Evolutionary conservation across 495 filamentous ascomycete species (phyloP).

Genomic region (Choiromyces venosus): DNA sequence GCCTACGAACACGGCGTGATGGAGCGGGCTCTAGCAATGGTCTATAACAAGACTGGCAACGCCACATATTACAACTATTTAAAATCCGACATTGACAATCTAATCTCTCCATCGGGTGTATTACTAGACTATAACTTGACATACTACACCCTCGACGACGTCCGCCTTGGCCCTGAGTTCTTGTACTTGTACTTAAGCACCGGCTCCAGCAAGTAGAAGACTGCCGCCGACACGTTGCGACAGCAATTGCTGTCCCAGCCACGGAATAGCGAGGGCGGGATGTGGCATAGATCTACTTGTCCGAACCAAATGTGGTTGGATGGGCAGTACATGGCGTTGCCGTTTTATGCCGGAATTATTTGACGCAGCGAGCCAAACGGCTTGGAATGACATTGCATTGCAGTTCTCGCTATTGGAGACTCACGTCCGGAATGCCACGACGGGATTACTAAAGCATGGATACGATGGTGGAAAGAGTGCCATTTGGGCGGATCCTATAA

Average conservation of each 20-base stretch:
- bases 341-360: constrained; percentile 50
- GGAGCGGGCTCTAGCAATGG: constrained; percentile 45
- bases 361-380: constrained; percentile 43
- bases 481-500: constrained; percentile 54
- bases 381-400: constrained; percentile 49
- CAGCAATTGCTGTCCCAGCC: constrained; percentile 49
- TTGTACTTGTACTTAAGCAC: constrained; percentile 47
- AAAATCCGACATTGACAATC: constrained; percentile 43
- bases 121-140: constrained; percentile 44
- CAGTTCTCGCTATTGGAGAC: constrained; percentile 52
- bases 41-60: constrained; percentile 42
- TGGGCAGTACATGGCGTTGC: constrained; percentile 52
- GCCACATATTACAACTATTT: constrained; percentile 42
- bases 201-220: constrained; percentile 43
- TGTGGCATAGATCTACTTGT: constrained; percentile 53
- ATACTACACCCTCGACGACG: constrained; percentile 51
- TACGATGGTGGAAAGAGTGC: constrained; percentile 54
- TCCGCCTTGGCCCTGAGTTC: constrained; percentile 49
- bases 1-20: constrained; percentile 46
- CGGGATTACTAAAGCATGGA: constrained; percentile 53
- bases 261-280: constrained; percentile 49
- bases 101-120: constrained; percentile 45
- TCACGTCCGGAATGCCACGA: constrained; percentile 49
- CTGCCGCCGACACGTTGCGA: constrained; percentile 47
- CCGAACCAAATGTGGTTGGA: constrained; percentile 57